Evolutionary conservation across 2,329 filamentous ascomycete species (phyloP).

Genomic region (Calonectria leucothoes): DNA sequence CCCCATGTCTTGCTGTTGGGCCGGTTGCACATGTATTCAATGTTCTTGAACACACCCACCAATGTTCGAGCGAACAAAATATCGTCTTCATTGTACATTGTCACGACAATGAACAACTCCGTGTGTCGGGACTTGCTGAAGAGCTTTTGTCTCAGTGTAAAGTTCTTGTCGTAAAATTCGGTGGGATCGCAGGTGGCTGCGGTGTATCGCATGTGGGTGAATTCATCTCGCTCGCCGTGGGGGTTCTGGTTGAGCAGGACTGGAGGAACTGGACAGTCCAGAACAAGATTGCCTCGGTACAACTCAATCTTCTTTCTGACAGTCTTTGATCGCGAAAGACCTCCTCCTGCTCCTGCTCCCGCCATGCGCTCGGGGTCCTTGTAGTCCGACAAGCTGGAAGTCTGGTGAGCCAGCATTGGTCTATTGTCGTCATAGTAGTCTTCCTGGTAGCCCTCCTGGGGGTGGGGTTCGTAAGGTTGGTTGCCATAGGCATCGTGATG

Average conservation of each 20-base stretch:
- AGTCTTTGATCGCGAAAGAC: constrained; percentile 93
- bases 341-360: constrained; percentile 36
- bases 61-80: constrained; percentile 95
- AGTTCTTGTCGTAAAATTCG: constrained; percentile 89
- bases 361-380: constrained; percentile 52
- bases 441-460: constrained; percentile 71
- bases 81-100: constrained; percentile 99
- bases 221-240: constrained; percentile 92
- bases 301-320: constrained; percentile 94
- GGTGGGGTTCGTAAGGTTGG: constrained; percentile 80
- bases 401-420: constrained; percentile 79
- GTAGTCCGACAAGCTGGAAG: constrained; percentile 58
- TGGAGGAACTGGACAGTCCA: constrained; percentile 95
- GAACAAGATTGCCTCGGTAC: constrained; percentile 95
- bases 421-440: constrained; percentile 78
- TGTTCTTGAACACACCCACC: constrained; percentile 98
- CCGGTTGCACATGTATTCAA: constrained; percentile 96
- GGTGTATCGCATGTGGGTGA: constrained; percentile 92
- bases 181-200: constrained; percentile 94
- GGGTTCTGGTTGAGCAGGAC: constrained; percentile 87
- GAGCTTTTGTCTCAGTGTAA: constrained; percentile 89
- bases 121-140: constrained; percentile 94
- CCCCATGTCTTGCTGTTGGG: constrained; percentile 98
- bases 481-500: constrained; percentile 91
- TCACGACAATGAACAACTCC: constrained; percentile 95